These are phyloP conservation scores for Aphanomyces euteiches DNA, from an alignment of 352 stramenopile species.

Conservation along the genomic window DNA sequence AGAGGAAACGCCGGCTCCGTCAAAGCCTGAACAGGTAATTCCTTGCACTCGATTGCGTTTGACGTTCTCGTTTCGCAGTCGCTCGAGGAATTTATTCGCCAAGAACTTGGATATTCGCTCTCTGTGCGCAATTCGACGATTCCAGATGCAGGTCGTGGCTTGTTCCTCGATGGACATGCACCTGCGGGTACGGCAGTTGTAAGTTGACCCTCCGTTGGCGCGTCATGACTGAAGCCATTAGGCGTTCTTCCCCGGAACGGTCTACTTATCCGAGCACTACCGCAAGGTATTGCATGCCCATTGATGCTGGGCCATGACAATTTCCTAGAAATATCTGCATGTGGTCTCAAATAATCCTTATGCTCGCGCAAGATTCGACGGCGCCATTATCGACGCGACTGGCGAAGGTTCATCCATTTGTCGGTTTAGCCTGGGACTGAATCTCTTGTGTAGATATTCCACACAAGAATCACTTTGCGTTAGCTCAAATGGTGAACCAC, in stretches of 20 bases:
- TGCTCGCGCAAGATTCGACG: constrained; percentile 77
- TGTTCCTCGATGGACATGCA: constrained; percentile 59
- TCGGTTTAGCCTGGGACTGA: not conserved
- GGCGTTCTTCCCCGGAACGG: constrained; percentile 51
- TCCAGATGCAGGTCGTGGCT: constrained; percentile 55
- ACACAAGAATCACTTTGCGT: constrained; percentile 59
- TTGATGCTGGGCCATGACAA: not conserved
- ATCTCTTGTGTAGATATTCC: constrained; percentile 40
- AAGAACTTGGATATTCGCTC: constrained; percentile 67
- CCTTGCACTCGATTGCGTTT: not conserved
- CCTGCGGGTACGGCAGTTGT: constrained; percentile 72
- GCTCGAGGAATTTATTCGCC: constrained; percentile 45
- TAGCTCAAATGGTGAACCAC: constrained; percentile 87
- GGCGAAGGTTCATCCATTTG: constrained; percentile 48
- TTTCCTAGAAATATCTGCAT: constrained; percentile 46
- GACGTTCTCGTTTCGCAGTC: constrained; percentile 26
- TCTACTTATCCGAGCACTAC: constrained; percentile 83
- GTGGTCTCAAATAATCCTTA: constrained; percentile 75
- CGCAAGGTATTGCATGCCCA: constrained; percentile 51
- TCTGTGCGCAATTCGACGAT: constrained; percentile 65
- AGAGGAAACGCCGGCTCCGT: constrained; percentile 35
- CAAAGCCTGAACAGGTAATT: constrained; percentile 26
- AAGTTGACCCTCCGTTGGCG: constrained; percentile 23
- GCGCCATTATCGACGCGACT: constrained; percentile 82
- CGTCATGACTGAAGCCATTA: not conserved